Percentiles rank a stretch among this genome's conserved stretches.
Conservation (phyloP, 768 basidiomycete species). For the Roridomyces roridus region DNA sequence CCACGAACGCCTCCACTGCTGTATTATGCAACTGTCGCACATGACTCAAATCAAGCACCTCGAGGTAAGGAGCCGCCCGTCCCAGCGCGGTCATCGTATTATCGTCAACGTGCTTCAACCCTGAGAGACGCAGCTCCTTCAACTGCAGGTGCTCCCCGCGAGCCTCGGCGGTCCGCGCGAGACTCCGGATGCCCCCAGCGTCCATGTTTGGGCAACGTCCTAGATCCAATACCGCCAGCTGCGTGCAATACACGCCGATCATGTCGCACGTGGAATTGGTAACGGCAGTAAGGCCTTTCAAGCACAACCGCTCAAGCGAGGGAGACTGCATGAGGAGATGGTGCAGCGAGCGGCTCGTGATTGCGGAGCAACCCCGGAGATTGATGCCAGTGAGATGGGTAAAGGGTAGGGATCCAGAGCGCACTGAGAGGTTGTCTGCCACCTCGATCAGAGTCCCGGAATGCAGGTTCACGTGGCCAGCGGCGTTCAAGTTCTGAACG, state of each 20-base stretch:
- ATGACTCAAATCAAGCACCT: constrained; percentile 84
- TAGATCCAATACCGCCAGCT: constrained; percentile 68
- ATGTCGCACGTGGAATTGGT: constrained; percentile 78
- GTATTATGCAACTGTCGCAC: constrained; percentile 75
- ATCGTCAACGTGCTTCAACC: constrained; percentile 66
- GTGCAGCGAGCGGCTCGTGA: constrained; percentile 74
- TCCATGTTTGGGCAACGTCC: constrained; percentile 74
- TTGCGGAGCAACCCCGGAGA: constrained; percentile 70
- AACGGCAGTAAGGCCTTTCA: constrained; percentile 74
- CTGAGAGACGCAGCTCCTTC: constrained; percentile 70
- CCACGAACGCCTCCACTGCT: constrained; percentile 74
- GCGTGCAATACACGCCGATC: constrained; percentile 62
- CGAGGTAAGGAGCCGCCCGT: constrained; percentile 70
- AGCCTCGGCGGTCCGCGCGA: constrained; percentile 49
- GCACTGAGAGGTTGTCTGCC: constrained; percentile 46
- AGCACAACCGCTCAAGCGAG: constrained; percentile 57
- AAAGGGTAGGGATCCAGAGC: constrained; percentile 43
- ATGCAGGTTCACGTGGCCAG: constrained; percentile 62
- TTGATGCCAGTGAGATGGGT: constrained; percentile 78
- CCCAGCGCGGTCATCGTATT: constrained; percentile 70
- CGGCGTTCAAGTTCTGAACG: constrained; percentile 62
- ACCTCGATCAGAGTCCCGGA: constrained; percentile 58
- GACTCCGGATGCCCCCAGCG: constrained; percentile 61
- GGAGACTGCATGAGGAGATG: constrained; percentile 72
- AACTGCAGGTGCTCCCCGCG: constrained; percentile 59